Evolutionary conservation across 768 basidiomycete genomes (phyloP).

Genomic region (Pleurotus ostreatus): DNA sequence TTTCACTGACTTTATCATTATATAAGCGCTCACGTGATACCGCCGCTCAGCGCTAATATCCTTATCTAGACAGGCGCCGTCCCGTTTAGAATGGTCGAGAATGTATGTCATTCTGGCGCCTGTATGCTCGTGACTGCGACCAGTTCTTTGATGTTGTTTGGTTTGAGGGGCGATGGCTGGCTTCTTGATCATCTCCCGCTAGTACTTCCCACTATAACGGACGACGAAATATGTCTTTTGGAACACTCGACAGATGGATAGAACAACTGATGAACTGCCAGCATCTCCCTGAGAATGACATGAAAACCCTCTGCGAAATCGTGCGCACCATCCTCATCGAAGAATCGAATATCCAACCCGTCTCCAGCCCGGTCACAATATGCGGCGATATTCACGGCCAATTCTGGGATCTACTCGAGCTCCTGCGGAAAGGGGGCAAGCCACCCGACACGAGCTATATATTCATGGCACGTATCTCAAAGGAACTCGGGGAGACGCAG

Average conservation of each 20-base stretch:
- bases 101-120: too few species aligned
- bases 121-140: too few species aligned
- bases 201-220: too few species aligned
- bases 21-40: too few species aligned
- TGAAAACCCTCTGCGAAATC: constrained; percentile 89
- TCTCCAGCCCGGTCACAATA: constrained; percentile 91
- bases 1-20: too few species aligned
- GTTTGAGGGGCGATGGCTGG: too few species aligned
- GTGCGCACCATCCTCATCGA: constrained; percentile 90
- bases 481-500: constrained; percentile 20
- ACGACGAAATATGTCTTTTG: constrained; percentile 19
- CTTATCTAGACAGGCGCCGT: too few species aligned
- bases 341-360: constrained; percentile 96
- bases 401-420: constrained; percentile 94
- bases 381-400: constrained; percentile 98
- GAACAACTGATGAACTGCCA: constrained; percentile 82
- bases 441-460: constrained; percentile 91
- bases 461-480: constrained; percentile 82
- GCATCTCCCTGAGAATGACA: constrained; percentile 86
- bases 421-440: constrained; percentile 80
- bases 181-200: too few species aligned
- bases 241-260: constrained; percentile 78
- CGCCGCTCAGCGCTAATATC: too few species aligned
- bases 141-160: too few species aligned
- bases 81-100: too few species aligned